Evolutionary conservation across 495 filamentous ascomycete species (phyloP), one percentile per base, ranked within the genome.

Genomic region (Diplogelasinospora grovesii): DNA sequence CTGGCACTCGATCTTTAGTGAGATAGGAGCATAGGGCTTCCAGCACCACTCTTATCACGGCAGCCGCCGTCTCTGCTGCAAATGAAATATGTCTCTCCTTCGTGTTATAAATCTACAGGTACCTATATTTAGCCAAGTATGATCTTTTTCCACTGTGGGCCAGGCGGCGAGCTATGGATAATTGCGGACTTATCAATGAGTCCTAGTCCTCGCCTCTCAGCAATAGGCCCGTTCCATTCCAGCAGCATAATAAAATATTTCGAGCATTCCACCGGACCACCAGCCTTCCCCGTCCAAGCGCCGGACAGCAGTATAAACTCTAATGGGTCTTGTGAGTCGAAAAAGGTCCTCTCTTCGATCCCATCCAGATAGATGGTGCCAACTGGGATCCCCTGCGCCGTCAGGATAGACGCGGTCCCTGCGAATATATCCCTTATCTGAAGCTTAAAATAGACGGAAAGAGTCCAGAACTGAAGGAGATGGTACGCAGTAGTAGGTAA

Each of bases 131-230:
- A 46, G 5, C 22, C 43, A 16, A 46, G 29, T 14, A 46, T 7
- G 16, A 46, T 41, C 22, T 48, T 39, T 23, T 49, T 45, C 49
- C 48, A 52, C n/a, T 20, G 10, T 7, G 45, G 49, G 1, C 49
- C 45, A 11, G 39, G 45, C 4, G 29, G 15, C 7, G 21, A 48
- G 22, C 45, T 36, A 4, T 36, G 8, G 1, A 7, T 5, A 4
- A 52, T 9, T 3, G 39, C 34, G 8, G 13, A 16, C 19, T 36
- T 27, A 7, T 38, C 2, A n/a, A 51, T 21, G 1, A 24, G 8
- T 10, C 45, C 49, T 8, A 44, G 7, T 3, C 50, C 50, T n/a
- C 50, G 25, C 11, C 50, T 14, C 30, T 53, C 50, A 1, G 46
- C 45, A 18, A 49, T 13, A 6, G 13, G 22, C 3, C 32, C 41